phyloP scores from a whole-genome alignment of 2,329 filamentous ascomycete genomes.

The Ophiostoma quercus region DNA sequence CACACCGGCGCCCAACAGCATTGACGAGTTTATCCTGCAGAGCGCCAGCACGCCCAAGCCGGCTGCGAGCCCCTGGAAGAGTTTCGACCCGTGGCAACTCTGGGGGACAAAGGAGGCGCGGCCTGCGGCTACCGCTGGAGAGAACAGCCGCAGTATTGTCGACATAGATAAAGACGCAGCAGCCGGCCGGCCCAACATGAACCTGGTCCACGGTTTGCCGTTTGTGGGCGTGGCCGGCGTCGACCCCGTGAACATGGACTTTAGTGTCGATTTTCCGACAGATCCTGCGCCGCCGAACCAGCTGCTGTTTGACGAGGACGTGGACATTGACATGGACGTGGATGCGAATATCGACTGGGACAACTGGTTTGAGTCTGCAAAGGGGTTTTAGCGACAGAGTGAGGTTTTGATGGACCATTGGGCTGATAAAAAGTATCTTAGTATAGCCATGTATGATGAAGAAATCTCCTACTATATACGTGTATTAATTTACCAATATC shows the following conservation, averaged over 20 bases:
- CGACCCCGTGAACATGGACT: not conserved
- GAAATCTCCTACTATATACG: too few relatives aligned
- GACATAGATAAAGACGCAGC: not conserved
- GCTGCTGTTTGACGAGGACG: constrained; percentile 16
- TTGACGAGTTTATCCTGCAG: constrained; percentile 18
- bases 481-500: too few relatives aligned
- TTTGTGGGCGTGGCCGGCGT: constrained; percentile 9
- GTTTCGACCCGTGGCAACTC: constrained; percentile 19
- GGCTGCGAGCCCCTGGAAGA: not conserved
- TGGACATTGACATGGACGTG: constrained; percentile 19
- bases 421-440: too few relatives aligned
- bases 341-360: constrained; percentile 25
- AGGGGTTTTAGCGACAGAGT: not conserved
- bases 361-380: constrained; percentile 24
- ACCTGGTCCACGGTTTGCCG: not conserved
- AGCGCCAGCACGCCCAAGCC: constrained; percentile 1
- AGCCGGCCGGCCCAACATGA: not conserved
- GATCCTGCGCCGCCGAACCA: not conserved
- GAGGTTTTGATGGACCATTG: too few relatives aligned
- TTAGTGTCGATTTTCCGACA: not conserved
- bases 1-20: constrained; percentile 18
- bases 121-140: too few relatives aligned
- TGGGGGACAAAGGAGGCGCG: constrained; percentile 15
- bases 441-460: too few relatives aligned
- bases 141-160: not conserved